Evolutionary conservation across 768 basidiomycete species (phyloP), one percentile per base, ranked within the genome.

Genomic region (Neoboletus magnificus): DNA sequence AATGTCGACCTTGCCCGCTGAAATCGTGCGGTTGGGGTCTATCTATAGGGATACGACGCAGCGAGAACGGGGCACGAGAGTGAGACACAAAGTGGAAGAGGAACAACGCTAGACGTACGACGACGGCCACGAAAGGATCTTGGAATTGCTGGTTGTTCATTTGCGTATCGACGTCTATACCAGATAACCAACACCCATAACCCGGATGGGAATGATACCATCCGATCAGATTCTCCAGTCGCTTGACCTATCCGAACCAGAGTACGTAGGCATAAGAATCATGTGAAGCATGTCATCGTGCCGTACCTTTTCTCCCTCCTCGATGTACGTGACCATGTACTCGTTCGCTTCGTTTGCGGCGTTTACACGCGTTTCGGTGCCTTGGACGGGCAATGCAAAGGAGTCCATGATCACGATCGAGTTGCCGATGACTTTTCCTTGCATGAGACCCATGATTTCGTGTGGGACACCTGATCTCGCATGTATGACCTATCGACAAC

Each of bases 371-470:
- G 97, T 98, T 72, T 98, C 97, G 0, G 97, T 99, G 15, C 97
- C 97, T 71, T 97, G 92, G 3, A 98, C 96, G 1, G 97, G 97
- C 4, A 99, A 78, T 5, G 97, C 95, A 61, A 98, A 98, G 12
- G 93, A 93, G 72, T 99, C 97, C 84, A 97, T 87, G 67, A 99
- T 86, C 15, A 91, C 86, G 36, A 90, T 75, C 1, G 87, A 78
- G 58, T 85, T 86, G 2, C 83, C 88, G 10, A 91, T 75, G 36
- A 97, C 87, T 73, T 97, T 96, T 54, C 95, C 95, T 73, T 97
- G 95, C 94, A 99, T 97, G 32, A 98, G 82, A 11, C 96, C 96
- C 96, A 99, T 99, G 68, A 99, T 97, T 74, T 99, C 96, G 76
- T 98, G 92, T 55, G 90, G 89, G 6, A 97, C 96, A 56, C 96